Percentiles rank a stretch among this genome's conserved stretches.
These are phyloP conservation scores for Leccinum rimulosum DNA, from an alignment of 768 basidiomycete species.

Conservation along the genomic window DNA sequence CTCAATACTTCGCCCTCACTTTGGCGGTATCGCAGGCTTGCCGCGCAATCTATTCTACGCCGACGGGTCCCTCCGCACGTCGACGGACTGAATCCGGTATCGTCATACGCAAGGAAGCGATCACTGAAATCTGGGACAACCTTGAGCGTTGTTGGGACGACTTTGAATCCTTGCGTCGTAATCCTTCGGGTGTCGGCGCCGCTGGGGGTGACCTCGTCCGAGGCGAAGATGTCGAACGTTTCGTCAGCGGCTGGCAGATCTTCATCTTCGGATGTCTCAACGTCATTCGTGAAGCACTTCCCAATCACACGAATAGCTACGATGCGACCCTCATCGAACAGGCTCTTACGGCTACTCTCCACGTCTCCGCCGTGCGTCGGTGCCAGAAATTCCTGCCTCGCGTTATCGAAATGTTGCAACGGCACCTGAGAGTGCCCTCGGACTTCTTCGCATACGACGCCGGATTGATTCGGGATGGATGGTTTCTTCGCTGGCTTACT, in stretches of 20 bases:
- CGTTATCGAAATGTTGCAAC: constrained; percentile 50
- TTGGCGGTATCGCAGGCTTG: constrained; percentile 76
- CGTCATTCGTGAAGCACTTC: constrained; percentile 77
- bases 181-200: constrained; percentile 42
- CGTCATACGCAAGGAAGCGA: constrained; percentile 54
- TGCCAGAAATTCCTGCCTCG: constrained; percentile 51
- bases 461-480: constrained; percentile 85
- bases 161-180: constrained; percentile 61
- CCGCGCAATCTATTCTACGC: constrained; percentile 68
- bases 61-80: constrained; percentile 79
- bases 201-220: constrained; percentile 36
- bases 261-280: constrained; percentile 93
- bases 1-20: constrained; percentile 64
- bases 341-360: constrained; percentile 46
- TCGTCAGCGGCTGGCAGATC: constrained; percentile 86
- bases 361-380: constrained; percentile 43
- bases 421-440: constrained; percentile 41
- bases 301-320: constrained; percentile 40
- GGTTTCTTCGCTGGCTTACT: constrained; percentile 81
- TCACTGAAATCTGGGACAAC: constrained; percentile 82
- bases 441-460: constrained; percentile 83
- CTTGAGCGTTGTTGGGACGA: constrained; percentile 84
- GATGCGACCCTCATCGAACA: constrained; percentile 45
- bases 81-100: constrained; percentile 50
- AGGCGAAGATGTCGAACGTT: constrained; percentile 57